These are phyloP conservation scores for Hordeum marinum DNA, from an alignment of 176 grass and related monocot genomes.

Conservation along the genomic window DNA sequence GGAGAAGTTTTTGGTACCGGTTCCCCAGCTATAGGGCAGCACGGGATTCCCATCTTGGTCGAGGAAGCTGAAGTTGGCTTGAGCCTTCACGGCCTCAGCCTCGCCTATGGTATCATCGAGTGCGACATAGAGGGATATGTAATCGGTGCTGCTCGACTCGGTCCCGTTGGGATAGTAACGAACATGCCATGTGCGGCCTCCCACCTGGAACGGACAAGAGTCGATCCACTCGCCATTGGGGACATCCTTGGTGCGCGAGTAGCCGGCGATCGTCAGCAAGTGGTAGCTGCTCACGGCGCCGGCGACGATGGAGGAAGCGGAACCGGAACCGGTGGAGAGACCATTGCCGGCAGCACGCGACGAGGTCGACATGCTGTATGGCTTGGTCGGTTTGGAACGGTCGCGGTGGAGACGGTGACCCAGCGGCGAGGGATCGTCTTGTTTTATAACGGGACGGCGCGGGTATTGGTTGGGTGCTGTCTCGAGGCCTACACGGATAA, in stretches of 20 bases:
- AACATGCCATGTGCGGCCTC: background rate
- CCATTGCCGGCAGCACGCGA: background rate
- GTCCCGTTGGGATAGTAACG: background rate
- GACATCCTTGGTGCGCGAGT: background rate
- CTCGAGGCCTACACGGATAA: no score
- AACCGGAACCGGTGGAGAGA: background rate
- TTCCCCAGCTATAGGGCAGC: background rate
- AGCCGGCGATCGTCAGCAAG: background rate
- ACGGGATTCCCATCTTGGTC: background rate
- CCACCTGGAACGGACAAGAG: background rate
- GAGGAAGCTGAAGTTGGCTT: background rate
- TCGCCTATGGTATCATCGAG: background rate
- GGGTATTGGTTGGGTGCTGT: no score
- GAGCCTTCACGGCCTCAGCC: background rate
- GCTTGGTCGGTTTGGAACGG: no score
- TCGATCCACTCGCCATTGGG: background rate
- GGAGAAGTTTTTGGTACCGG: background rate
- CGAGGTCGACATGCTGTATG: no score
- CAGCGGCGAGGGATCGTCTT: no score
- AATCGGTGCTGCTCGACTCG: fast-evolving
- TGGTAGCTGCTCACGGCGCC: background rate
- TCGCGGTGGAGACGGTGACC: no score
- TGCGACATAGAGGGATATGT: background rate
- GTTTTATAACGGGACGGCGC: no score
- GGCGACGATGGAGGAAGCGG: background rate